Evolutionary conservation across 2,329 filamentous ascomycete genomes (phyloP), one percentile per base, ranked within the genome.

Genomic region (Aspergillus felis): DNA sequence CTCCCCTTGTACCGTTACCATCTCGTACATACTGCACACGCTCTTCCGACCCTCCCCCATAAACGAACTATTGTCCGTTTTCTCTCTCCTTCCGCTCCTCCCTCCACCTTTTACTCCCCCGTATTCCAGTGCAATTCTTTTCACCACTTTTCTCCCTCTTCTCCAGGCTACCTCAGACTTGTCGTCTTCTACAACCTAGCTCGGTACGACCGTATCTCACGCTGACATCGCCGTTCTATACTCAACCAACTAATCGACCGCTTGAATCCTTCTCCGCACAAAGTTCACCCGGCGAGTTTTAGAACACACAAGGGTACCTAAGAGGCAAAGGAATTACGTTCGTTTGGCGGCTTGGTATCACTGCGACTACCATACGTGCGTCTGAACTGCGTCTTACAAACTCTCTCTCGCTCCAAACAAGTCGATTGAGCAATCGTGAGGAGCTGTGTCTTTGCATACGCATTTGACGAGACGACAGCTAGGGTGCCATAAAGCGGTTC

Each of bases 1-100:
- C 53, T 60, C 63, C 55, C 63, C 64, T 65, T 57, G 61, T 66
- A 63, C 61, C 59, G 59, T 63, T 64, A 63, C 63, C 61, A 62
- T 50, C 55, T 57, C 59, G 62, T 63, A 61, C 50, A 35, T 47
- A 51, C 32, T 35, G 12, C 51, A 51, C 27, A 53, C 63, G 55
- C 56, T 49, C 57, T 58, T 51, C 32, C 55, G 46, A 46, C 52
- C 38, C 53, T 47, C 55, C 59, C 56, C 58, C 63, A 61, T 64
- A 58, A 57, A 62, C 61, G 58, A 61, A 60, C 61, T 53, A 54
- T 59, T 55, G 44, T 51, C 53, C 52, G 59, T 62, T 65, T 63
- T 57, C 53, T 61, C 53, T 61, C 56, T 64, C 63, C 59, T 57
- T 54, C 51, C 42, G 57, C 57, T 66, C 62, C 62, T 62, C 62